Conservation (phyloP, 768 basidiomycete genomes). For the Tricholomella constricta region DNA sequence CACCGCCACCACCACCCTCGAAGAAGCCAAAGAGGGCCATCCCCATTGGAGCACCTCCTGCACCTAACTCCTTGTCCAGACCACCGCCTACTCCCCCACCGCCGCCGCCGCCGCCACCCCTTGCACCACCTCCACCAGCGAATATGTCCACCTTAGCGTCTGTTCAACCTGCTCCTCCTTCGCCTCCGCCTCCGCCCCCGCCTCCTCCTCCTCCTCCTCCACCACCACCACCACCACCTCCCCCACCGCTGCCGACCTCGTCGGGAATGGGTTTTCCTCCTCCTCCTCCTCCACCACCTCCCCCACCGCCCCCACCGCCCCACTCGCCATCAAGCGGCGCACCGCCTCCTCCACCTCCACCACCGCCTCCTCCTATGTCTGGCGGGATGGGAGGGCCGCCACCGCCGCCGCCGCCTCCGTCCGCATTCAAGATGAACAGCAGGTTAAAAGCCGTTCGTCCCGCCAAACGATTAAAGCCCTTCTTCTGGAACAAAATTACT, state of each 20-base stretch:
- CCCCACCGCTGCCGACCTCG: constrained; percentile 19
- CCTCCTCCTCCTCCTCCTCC: constrained; percentile 19
- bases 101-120: constrained; percentile 6
- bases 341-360: constrained; percentile 39
- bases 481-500: constrained; percentile 90
- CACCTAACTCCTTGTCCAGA: background rate
- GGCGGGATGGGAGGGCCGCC: constrained; percentile 22
- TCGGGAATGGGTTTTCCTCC: constrained; percentile 11
- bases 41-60: background rate
- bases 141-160: background rate
- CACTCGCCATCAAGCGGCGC: constrained; percentile 2
- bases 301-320: constrained; percentile 23
- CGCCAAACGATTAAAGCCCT: constrained; percentile 71
- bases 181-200: constrained; percentile 17
- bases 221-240: constrained; percentile 26
- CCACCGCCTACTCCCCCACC: constrained; percentile 5
- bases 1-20: constrained; percentile 63
- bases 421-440: constrained; percentile 32
- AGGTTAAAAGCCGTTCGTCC: constrained; percentile 43
- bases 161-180: too few species aligned
- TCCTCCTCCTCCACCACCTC: constrained; percentile 33
- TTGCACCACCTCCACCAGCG: background rate
- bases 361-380: constrained; percentile 32
- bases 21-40: constrained; percentile 35
- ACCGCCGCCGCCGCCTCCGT: constrained; percentile 42